Evolutionary conservation across 2,329 filamentous ascomycete species (phyloP).

Genomic region (Teratosphaeriaceae sp.): DNA sequence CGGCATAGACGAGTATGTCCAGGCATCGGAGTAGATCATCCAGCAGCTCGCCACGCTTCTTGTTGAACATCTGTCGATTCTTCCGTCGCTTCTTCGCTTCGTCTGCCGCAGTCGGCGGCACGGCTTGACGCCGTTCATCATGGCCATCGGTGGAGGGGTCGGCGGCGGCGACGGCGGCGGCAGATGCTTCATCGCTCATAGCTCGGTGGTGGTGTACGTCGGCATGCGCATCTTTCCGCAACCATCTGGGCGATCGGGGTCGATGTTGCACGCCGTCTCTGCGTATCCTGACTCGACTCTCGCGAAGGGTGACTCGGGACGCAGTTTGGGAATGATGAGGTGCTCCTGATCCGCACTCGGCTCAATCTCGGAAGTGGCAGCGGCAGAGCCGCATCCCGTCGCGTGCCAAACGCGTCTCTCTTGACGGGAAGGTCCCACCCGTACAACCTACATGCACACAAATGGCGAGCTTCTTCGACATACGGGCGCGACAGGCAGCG

Average conservation of each 20-base stretch:
- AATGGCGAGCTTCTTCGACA: slow-evolving; percentile 92
- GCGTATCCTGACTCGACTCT: no score
- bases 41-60: slow-evolving; percentile 42
- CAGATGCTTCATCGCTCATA: slow-evolving; percentile 33
- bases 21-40: slow-evolving; percentile 51
- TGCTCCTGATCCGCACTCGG: no score
- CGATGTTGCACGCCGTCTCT: background rate
- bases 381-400: no score
- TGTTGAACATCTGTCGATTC: slow-evolving; percentile 30
- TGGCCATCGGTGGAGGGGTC: slow-evolving; percentile 10
- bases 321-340: no score
- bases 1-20: slow-evolving; percentile 54
- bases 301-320: no score
- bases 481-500: slow-evolving; percentile 70
- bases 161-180: slow-evolving; percentile 22
- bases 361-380: slow-evolving; percentile 1
- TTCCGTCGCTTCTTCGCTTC: slow-evolving; percentile 21
- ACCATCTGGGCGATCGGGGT: slow-evolving; percentile 6
- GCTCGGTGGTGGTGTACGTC: slow-evolving; percentile 15
- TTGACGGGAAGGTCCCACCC: no score
- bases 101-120: slow-evolving; percentile 15
- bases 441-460: background rate
- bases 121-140: slow-evolving; percentile 7
- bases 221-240: slow-evolving; percentile 12
- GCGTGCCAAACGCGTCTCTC: background rate